Evolutionary conservation across 2,329 filamentous ascomycete genomes (phyloP), one percentile per base, ranked within the genome.

Genomic region (Aureobasidium vineae): DNA sequence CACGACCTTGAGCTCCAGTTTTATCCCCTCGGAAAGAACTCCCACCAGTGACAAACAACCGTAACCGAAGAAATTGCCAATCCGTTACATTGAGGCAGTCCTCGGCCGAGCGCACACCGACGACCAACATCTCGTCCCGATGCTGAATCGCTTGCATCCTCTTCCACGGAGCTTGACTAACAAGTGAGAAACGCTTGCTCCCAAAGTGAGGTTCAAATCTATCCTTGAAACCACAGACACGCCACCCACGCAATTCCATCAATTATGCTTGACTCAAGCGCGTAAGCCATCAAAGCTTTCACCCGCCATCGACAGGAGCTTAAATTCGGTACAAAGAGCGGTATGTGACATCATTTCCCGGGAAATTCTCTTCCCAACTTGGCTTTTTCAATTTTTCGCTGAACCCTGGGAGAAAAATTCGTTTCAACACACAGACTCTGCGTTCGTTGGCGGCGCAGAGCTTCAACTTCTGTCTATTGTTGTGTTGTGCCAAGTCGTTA

Each of bases 31-130:
- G 57, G 57, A 38, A 61, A 2, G n/a, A 40, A 26, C 47, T 41
- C 28, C 59, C 31, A 52, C 59, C 59, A 61, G 57, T 47, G n/a
- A 47, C 38, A 49, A 26, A 33, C n/a, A 31, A 28, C 41, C 41
- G 41, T 61, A 61, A 61, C 41, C 59, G 59, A 63, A 52, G 59
- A 63, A 36, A 63, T 63, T 52, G 59, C 59, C 43, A 63, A 52
- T 52, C 33, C 45, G 45, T 61, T 50, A 31, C 59, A 63, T 52
- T 23, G 19, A 26, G n/a, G 5, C 23, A 21, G 19, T 50, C 31
- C 33, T 63, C 59, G 59, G 59, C 59, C 59, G 36, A 63, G 36
- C 21, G 23, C 59, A 63, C 59, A 63, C 59, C 59, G 45, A 52
- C 19, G 28, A 52, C 26, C 59, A 63, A 40, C 43, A 61, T 50